Evolutionary conservation across 208 protist species (phyloP).

Genomic region (Acanthamoeba healyi): DNA sequence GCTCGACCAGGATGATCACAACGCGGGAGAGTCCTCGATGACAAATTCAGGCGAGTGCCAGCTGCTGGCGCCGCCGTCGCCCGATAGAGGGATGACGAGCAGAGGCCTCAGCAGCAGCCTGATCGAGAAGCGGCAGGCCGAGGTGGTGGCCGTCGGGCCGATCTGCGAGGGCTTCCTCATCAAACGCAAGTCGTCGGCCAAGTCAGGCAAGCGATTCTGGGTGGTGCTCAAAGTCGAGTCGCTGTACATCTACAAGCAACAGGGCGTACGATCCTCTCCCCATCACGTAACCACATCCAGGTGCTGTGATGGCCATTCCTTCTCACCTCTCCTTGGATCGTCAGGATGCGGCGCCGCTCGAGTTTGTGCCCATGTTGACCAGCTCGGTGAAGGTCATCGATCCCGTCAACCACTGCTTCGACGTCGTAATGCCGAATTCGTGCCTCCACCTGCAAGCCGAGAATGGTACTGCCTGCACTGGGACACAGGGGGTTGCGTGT

Average conservation of each 20-base stretch:
- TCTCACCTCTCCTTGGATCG: too few relatives aligned
- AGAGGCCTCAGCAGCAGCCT: neutral
- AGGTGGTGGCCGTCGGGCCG: neutral
- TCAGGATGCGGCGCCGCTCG: conserved; percentile 38
- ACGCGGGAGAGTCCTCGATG: neutral
- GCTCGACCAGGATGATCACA: neutral
- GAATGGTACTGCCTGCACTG: neutral
- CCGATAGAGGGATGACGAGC: neutral
- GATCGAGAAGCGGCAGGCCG: neutral
- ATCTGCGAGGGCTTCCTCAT: conserved; percentile 32
- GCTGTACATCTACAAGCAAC: conserved; percentile 57
- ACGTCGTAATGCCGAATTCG: neutral
- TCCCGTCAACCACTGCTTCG: neutral
- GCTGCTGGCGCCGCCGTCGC: neutral
- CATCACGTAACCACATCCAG: neutral
- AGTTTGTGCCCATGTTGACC: conserved; percentile 18
- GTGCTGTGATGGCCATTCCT: neutral
- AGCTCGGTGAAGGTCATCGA: conserved; percentile 57
- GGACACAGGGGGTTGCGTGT: too few relatives aligned
- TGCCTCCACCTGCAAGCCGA: conserved; percentile 12
- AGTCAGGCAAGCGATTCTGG: conserved; percentile 45
- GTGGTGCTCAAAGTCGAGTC: conserved; percentile 1
- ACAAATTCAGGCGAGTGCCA: neutral
- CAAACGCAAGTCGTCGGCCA: conserved; percentile 15
- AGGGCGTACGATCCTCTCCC: neutral